A percentile compares a stretch with the other conserved stretches of the same genome.
Conservation (phyloP, 371 early-diverging fungal genomes). For the Circinella minor region DNA sequence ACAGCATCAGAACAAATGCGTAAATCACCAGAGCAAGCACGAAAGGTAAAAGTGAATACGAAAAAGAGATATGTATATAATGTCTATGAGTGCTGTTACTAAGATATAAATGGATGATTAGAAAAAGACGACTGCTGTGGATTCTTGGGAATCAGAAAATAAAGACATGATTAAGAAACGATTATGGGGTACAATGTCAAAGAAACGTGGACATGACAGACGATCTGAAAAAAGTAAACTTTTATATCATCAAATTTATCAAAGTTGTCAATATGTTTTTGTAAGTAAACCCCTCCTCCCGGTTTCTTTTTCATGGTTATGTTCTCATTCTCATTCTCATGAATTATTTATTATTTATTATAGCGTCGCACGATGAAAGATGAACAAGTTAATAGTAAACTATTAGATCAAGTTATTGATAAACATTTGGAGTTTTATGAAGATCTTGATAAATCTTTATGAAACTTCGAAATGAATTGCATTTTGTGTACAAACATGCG, state of each 20-base stretch:
- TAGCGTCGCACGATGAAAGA: slow-evolving; percentile 14
- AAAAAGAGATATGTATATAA: not conserved
- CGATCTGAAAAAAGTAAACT: slow-evolving; percentile 17
- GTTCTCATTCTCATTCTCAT: not conserved
- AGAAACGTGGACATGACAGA: slow-evolving; percentile 14
- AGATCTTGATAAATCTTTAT: not conserved
- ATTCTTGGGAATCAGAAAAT: slow-evolving; percentile 12
- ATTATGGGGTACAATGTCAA: slow-evolving; percentile 18
- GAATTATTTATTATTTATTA: not conserved
- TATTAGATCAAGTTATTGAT: slow-evolving; percentile 12
- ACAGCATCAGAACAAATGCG: no score
- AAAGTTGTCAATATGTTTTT: slow-evolving; percentile 21
- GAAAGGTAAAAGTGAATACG: not conserved
- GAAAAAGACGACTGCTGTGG: slow-evolving; percentile 6
- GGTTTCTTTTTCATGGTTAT: not conserved
- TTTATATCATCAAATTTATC: slow-evolving; percentile 18
- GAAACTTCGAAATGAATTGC: not conserved
- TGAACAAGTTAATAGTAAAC: slow-evolving; percentile 1
- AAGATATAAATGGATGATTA: not conserved
- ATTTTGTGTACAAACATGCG: not conserved
- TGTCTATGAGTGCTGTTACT: not conserved
- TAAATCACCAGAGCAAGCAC: not conserved
- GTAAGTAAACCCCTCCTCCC: slow-evolving; percentile 8
- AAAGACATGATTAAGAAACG: slow-evolving; percentile 9
- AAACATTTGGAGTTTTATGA: slow-evolving; percentile 10